Percentiles rank a stretch among this genome's conserved stretches.
Conservation (phyloP, 441 rosid genomes). For the Theobroma grandiflorum region DNA sequence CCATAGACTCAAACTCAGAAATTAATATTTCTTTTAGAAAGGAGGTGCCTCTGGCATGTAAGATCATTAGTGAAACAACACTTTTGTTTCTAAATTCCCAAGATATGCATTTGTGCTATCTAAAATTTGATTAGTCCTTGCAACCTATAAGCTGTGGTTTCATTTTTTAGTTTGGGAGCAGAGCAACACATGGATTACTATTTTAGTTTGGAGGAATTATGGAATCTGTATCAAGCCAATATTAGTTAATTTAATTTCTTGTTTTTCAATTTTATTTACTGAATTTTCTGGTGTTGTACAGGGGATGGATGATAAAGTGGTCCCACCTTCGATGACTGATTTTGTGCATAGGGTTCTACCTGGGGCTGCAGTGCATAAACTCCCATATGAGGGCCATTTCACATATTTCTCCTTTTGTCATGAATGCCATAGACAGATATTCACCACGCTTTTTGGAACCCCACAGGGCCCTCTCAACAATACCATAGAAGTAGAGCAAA, state of each 20-base stretch:
- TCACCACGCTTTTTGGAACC: conserved; percentile 66
- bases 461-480: conserved; percentile 58
- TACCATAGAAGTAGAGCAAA: conserved; percentile 37
- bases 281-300: conserved; percentile 23
- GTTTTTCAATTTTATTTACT: background rate
- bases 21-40: background rate
- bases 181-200: background rate
- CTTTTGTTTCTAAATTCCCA: background rate
- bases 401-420: conserved; percentile 66
- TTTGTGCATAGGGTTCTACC: conserved; percentile 70
- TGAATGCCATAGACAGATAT: conserved; percentile 72
- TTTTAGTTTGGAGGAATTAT: background rate
- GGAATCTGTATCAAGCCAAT: background rate
- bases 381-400: conserved; percentile 76
- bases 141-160: background rate
- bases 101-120: background rate
- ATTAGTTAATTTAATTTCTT: background rate
- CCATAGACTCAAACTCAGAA: background rate
- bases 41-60: background rate
- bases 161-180: conserved; percentile 11
- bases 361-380: conserved; percentile 71
- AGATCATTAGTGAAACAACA: background rate
- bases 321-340: conserved; percentile 71
- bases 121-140: background rate
- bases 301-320: conserved; percentile 77